Base-by-base conservation (phyloP, 2,329 filamentous ascomycete species). In the Metarhizium guizhouense region DNA sequence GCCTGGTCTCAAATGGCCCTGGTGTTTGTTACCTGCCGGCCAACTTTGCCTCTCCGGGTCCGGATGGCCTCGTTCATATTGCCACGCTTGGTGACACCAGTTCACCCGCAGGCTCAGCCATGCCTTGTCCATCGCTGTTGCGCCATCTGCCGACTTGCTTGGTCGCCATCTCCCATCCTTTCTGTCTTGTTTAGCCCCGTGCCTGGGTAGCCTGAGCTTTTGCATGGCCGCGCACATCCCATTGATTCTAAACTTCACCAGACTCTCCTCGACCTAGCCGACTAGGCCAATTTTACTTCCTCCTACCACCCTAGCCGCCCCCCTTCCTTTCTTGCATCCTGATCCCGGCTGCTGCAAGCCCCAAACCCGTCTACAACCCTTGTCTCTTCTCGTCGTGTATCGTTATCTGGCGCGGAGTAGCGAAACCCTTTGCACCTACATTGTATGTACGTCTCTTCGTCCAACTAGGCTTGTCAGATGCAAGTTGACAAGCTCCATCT, bases 331-430 rank as follows among this genome's bases (percentile, higher is more conserved):
- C 20, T 32, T 50, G 29, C 42, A 25, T 36, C 18, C 25, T 36
- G 6, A 51, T 53, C 47, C 55, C 45, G 38, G 29, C 34, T 47
- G 51, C 51, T 51, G 29, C 47, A 40, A 40, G 51, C 51, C 51
- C 43, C 51, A 49, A 47, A 18, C 30, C 47, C 45, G 51, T 54
- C 18, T 5, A 18, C 2, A 42, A 16, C 40, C 40, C 40, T 42
- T 16, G 40, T 42, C 14, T 42, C 40, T 14, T 49, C 32, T 10
- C 14, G 40, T 18, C 40, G 25, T 25, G 25, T 25, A 18, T 42
- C 40, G 6, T 38, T 43, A 42, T 54, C 8, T 20, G 43, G 14
- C 20, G 29, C 47, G 45, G 18, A 47, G 50, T 34, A 34, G 32
- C 32, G 7, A 34, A 11, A 34, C 32, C 32, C 32, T 34, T 34